A percentile compares a stretch with the other conserved stretches of the same genome.
Conservation (phyloP, 2,329 filamentous ascomycete species). For the Zalaria obscura region DNA sequence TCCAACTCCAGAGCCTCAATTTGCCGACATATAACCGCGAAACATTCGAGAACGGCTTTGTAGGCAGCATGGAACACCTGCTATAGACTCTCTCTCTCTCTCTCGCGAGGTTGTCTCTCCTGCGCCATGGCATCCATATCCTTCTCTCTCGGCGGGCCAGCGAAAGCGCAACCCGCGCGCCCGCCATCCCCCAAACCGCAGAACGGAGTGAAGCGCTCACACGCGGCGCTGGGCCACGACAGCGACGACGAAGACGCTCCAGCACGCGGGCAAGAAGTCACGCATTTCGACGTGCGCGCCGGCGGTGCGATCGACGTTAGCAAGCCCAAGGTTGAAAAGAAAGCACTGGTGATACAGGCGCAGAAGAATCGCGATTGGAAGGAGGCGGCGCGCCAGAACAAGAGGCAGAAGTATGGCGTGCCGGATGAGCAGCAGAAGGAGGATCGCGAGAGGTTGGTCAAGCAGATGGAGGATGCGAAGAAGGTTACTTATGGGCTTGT, state of each 20-base stretch:
- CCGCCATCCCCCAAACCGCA: not conserved
- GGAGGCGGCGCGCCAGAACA: constrained; percentile 31
- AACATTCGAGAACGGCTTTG: too few relatives aligned
- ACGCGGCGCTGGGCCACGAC: constrained; percentile 20
- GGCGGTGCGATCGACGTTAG: constrained; percentile 34
- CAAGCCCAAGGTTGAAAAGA: constrained; percentile 20
- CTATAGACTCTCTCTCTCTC: too few relatives aligned
- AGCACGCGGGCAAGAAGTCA: constrained; percentile 31
- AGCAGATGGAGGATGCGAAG: constrained; percentile 20
- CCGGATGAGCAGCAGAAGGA: constrained; percentile 35
- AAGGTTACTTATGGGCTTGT: constrained; percentile 26
- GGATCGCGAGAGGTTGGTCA: constrained; percentile 11
- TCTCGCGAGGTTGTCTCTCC: too few relatives aligned
- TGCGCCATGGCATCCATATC: not conserved
- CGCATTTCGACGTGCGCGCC: constrained; percentile 38
- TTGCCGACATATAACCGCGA: too few relatives aligned
- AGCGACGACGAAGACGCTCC: constrained; percentile 47
- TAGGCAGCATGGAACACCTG: too few relatives aligned
- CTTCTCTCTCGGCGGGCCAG: not conserved
- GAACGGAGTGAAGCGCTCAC: constrained; percentile 27
- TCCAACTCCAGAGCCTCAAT: too few relatives aligned
- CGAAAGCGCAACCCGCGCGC: not conserved
- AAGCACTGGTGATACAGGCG: constrained; percentile 41
- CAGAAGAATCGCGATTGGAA: constrained; percentile 51
- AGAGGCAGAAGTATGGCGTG: constrained; percentile 41